Evolutionary conservation across 345 rosid species (phyloP).

Genomic region (Firmiana major): DNA sequence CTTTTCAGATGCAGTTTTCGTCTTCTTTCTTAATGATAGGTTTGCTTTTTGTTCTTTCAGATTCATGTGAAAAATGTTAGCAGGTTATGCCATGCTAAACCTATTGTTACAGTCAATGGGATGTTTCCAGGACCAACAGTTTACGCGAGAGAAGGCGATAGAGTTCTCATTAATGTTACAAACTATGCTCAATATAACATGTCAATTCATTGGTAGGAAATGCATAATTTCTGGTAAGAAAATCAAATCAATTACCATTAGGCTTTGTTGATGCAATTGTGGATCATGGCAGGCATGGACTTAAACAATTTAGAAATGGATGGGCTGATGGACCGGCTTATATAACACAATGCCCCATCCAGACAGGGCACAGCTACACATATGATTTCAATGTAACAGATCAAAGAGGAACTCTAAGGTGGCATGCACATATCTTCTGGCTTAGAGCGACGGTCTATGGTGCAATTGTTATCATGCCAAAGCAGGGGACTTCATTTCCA

Average conservation of each 20-base stretch:
- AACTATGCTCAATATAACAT: slow-evolving; percentile 58
- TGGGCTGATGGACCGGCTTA: slow-evolving; percentile 87
- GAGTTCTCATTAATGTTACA: slow-evolving; percentile 47
- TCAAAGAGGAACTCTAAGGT: slow-evolving; percentile 63
- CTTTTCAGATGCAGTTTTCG: background rate
- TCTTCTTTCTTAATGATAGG: background rate
- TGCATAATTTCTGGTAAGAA: background rate
- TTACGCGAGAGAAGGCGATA: slow-evolving; percentile 52
- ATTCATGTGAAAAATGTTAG: slow-evolving; percentile 13
- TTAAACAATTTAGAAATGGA: slow-evolving; percentile 63
- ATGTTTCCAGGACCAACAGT: slow-evolving; percentile 40
- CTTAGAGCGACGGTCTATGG: slow-evolving; percentile 63
- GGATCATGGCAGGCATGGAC: slow-evolving; percentile 52
- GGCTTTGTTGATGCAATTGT: background rate
- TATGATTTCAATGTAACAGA: slow-evolving; percentile 57
- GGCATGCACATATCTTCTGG: slow-evolving; percentile 75
- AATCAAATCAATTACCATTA: background rate
- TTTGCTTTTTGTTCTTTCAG: slow-evolving; percentile 17
- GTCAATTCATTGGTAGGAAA: slow-evolving; percentile 50
- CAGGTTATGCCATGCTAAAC: slow-evolving; percentile 15
- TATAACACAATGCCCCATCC: slow-evolving; percentile 75
- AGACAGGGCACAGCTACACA: slow-evolving; percentile 47
- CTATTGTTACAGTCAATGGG: slow-evolving; percentile 28
- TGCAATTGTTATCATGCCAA: slow-evolving; percentile 56
- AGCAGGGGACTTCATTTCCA: slow-evolving; percentile 57